Evolutionary conservation across 2,329 filamentous ascomycete genomes (phyloP), one percentile per base, ranked within the genome.

Genomic region (Pseudogymnoascus sp.): DNA sequence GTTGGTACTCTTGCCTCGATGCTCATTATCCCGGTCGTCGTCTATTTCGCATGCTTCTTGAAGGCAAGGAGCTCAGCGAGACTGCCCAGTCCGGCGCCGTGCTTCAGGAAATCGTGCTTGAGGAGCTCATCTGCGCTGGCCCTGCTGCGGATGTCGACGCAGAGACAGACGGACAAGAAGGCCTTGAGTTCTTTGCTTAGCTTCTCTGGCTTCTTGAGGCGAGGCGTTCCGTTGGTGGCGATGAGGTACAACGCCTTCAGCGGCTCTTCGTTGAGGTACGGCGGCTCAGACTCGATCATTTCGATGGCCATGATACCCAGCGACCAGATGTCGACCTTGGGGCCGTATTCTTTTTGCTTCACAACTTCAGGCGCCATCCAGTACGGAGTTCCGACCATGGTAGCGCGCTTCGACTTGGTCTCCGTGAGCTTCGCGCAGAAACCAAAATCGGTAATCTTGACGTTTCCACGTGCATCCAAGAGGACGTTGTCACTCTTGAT

Each of bases 331-430:
- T 99, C 95, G 66, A 97, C 95, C 82, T 97, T 97, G 73, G 90
- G 90, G 40, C 93, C 95, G 72, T 99, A 99, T 77, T 97, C 93
- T 80, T 97, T 97, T 76, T 97, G 95, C 80, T 97, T 97, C 74
- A 99, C 95, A 49, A 99, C 95, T 77, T 99, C 95, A 38, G 95
- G 95, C 7, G 95, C 95, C 95, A 99, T 99, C 95, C 95, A 99
- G 82, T 97, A 99, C 14, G 95, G 95, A 36, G 95, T 99, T 68
- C 95, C 95, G 63, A 99, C 95, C 95, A 99, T 97, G 64, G 95
- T 99, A 46, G 93, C 93, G 76, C 95, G 93, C 83, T 99, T 97
- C 70, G 86, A 95, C 78, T 96, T 96, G 68, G 92, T 88, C 75
- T 97, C 95, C 37, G 93, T 97, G 66, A 99, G 89, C 80, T 97